Conservation (phyloP, 2,329 filamentous ascomycete species). For the Fusarium pseudocircinatum region DNA sequence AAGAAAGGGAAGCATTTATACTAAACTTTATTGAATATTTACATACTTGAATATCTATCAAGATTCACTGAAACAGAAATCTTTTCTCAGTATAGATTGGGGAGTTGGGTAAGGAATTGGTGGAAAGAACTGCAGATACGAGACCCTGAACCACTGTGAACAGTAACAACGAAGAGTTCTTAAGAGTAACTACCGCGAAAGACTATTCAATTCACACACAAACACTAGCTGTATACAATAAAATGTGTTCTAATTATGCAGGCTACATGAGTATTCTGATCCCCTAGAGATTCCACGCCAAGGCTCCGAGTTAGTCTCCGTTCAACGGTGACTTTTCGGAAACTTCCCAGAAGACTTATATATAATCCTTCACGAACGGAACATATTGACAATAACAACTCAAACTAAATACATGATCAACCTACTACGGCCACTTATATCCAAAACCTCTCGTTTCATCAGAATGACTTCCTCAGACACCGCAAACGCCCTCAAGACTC, state of each 20-base stretch:
- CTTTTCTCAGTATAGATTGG: neutral
- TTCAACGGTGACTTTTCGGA: constrained; percentile 34
- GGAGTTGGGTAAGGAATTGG: neutral
- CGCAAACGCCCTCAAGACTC: constrained; percentile 10
- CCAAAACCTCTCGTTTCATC: neutral
- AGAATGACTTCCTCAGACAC: constrained; percentile 17
- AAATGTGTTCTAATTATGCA: neutral
- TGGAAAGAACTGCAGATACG: neutral
- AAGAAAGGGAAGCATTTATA: neutral
- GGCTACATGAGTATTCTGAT: too few species aligned
- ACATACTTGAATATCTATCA: neutral
- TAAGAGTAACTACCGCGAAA: too few species aligned
- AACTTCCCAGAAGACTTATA: constrained; percentile 12
- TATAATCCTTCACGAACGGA: neutral
- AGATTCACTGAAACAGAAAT: neutral
- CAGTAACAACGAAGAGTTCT: too few species aligned
- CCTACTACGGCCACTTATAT: neutral
- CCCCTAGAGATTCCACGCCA: neutral
- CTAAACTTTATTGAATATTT: neutral
- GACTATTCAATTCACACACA: too few species aligned
- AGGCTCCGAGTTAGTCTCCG: constrained; percentile 20
- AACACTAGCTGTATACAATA: neutral
- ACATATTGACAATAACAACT: neutral
- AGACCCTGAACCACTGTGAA: neutral
- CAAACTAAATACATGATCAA: neutral